A percentile compares a stretch with the other conserved stretches of the same genome.
Conservation (phyloP, 208 protist genomes). For the Acanthamoeba healyi region DNA sequence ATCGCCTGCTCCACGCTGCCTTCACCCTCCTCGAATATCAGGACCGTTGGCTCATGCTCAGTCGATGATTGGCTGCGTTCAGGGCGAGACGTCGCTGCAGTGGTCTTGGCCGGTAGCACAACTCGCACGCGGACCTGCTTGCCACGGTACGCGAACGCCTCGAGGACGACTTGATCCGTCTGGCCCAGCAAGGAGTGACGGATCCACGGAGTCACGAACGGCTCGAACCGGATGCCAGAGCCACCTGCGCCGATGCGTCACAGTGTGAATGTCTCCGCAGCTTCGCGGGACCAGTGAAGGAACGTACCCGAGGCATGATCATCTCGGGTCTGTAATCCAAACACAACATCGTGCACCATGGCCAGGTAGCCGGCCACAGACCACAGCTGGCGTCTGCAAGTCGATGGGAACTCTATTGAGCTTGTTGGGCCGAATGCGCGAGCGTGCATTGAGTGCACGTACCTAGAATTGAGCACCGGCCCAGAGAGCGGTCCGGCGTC, state of each 20-base stretch:
- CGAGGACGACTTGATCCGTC: not conserved
- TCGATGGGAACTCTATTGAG: no score
- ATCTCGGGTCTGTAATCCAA: not conserved
- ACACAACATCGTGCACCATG: conserved; percentile 16
- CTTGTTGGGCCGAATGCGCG: no score
- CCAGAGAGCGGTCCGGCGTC: conserved; percentile 8
- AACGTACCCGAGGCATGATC: not conserved
- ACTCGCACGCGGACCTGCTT: not conserved
- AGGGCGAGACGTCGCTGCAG: not conserved
- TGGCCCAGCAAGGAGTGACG: not conserved
- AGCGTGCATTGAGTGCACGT: not conserved
- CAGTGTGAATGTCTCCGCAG: not conserved
- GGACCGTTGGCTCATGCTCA: no score
- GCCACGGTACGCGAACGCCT: not conserved
- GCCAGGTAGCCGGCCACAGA: conserved; percentile 6
- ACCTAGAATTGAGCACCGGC: not conserved
- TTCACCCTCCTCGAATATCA: not conserved
- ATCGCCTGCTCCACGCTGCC: not conserved
- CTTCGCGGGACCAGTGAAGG: no score
- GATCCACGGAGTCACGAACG: conserved; percentile 3
- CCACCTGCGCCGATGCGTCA: not conserved
- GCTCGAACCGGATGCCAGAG: not conserved
- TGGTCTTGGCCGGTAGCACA: not conserved
- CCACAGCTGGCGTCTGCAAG: conserved; percentile 24
- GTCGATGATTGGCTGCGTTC: no score